Evolutionary conservation across 2,329 filamentous ascomycete genomes (phyloP).

Genomic region (Akanthomyces muscarius): DNA sequence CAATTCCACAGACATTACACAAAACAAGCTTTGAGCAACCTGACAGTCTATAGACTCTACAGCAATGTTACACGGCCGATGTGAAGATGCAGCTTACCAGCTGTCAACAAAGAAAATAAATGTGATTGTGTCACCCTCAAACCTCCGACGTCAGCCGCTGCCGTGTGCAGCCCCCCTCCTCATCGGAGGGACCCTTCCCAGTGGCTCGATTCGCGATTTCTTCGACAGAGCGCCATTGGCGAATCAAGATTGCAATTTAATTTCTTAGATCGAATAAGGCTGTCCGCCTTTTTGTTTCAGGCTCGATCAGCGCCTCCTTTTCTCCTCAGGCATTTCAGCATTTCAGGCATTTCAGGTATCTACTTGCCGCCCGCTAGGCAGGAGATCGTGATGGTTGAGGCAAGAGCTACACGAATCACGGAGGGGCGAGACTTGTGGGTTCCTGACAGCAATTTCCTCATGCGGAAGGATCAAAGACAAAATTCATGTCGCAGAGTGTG

Average conservation of each 20-base stretch:
- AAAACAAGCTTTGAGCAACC: not conserved
- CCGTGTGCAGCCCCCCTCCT: not conserved
- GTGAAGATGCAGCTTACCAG: not conserved
- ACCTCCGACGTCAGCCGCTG: not conserved
- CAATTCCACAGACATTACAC: not conserved
- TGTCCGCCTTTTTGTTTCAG: slow-evolving; percentile 2
- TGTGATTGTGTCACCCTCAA: slow-evolving; percentile 13
- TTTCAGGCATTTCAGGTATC: not conserved
- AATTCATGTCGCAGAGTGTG: not conserved
- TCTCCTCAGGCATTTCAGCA: slow-evolving; percentile 3
- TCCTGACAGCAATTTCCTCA: not conserved
- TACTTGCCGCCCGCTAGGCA: not conserved
- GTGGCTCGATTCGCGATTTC: slow-evolving; percentile 8
- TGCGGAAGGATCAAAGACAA: not conserved
- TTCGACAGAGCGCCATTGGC: not conserved
- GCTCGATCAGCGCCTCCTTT: not conserved
- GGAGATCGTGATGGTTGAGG: not conserved
- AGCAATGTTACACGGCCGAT: not conserved
- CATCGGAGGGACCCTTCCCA: not conserved
- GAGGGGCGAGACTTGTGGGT: too few relatives aligned
- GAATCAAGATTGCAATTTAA: not conserved
- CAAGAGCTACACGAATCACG: not conserved
- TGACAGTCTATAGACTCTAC: not conserved
- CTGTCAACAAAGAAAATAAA: not conserved
- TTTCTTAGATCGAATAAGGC: slow-evolving; percentile 4